Evolutionary conservation across 345 rosid species (phyloP).

Genomic region (Carallia pectinifolia): DNA sequence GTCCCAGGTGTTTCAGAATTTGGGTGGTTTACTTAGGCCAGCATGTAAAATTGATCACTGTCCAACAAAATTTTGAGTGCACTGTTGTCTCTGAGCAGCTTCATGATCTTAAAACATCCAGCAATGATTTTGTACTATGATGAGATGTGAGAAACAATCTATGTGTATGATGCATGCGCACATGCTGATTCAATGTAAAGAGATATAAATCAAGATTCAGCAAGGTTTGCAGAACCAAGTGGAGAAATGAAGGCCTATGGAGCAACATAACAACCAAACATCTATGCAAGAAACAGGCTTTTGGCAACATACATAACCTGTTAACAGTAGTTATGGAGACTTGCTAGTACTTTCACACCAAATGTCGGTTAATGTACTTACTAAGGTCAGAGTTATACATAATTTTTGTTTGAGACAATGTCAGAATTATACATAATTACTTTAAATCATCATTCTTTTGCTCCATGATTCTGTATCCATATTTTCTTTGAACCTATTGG

Average conservation of each 20-base stretch:
- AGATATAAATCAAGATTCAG: neutral
- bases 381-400: no score
- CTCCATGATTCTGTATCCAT: no score
- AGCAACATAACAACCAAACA: no score
- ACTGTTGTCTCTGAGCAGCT: neutral
- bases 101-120: neutral
- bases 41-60: neutral
- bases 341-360: no score
- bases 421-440: no score
- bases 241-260: neutral
- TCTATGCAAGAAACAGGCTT: neutral
- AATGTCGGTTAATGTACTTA: no score
- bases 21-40: neutral
- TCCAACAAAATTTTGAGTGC: neutral
- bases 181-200: no score
- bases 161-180: neutral
- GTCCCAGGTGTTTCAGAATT: neutral
- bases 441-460: no score
- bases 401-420: no score
- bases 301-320: neutral
- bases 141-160: neutral
- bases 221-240: neutral
- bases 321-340: no score
- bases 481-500: no score
- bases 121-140: neutral